Base-by-base conservation (phyloP, 1,284 basidiomycete species). In the Boletus sp. region DNA sequence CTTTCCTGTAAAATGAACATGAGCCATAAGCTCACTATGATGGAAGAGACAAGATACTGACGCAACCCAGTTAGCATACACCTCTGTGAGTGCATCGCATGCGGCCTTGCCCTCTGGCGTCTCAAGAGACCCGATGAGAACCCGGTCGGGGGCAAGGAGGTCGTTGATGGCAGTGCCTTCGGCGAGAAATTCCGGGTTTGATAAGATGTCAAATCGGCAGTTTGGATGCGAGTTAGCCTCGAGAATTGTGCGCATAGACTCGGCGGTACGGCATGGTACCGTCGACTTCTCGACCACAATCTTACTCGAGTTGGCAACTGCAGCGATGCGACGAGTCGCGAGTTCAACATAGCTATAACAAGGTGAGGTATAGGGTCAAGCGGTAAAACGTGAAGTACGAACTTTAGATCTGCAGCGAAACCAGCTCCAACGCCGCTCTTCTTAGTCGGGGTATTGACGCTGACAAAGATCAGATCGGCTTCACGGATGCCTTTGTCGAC, bases 281-380 rank as follows among this genome's bases (percentile, higher is more conserved):
- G 95, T 99, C 16, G 95, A 99, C 72, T 99, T 99, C 68, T 99
- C 96, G 49, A 99, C 94, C 55, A 99, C 95, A 63, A 99, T 99
- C 78, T 99, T 99, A 69, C 84, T 89, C 7, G 89, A 83, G 30
- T 76, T 88, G 30, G 96, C 90, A 49, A 98, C 88, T 45, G 82
- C 82, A 36, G 96, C 95, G 59, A 99, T 99, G 57, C 89, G 89
- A 56, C 95, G 91, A 33, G 96, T 98, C 35, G 94, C 95, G 23
- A 89, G 82, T 67, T 99, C 95, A 57, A 98, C 90, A 71, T 94
- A 97, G 76, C 93, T 96, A 51, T 23, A 26, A 43, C 27, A 40
- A 45, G 6, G 41, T 62, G 10, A 50, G 42, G 29, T 30, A 23
- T 22, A 22, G 2, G 14, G 20, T 14, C n/a, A 16, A 39, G 29